These are phyloP conservation scores for Geosmithia morbida DNA, from an alignment of 2,329 filamentous ascomycete species.

Conservation along the genomic window DNA sequence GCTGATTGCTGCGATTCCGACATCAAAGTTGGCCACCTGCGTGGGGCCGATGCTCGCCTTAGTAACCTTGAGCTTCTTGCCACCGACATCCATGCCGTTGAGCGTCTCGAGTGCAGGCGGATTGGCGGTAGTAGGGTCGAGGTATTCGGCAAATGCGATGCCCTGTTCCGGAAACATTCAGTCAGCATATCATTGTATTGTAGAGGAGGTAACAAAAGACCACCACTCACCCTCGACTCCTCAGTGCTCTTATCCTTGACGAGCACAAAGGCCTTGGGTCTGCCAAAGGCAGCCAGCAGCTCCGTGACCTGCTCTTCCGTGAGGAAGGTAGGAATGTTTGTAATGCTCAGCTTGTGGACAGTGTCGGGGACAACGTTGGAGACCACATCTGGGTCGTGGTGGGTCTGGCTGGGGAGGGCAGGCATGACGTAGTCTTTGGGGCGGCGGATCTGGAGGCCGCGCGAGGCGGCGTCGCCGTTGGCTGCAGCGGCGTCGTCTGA, in stretches of 20 bases:
- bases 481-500: conserved; percentile 39
- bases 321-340: conserved; percentile 78
- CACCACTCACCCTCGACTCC: conserved; percentile 61
- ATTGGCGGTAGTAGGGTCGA: conserved; percentile 55
- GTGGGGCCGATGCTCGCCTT: conserved; percentile 87
- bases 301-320: conserved; percentile 86
- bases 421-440: conserved; percentile 98
- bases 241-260: conserved; percentile 78
- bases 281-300: conserved; percentile 79
- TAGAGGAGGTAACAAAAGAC: neutral
- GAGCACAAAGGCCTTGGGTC: conserved; percentile 80
- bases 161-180: conserved; percentile 42
- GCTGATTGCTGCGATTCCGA: conserved; percentile 95
- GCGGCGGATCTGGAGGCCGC: conserved; percentile 57
- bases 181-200: neutral
- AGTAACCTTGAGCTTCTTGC: conserved; percentile 69
- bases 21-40: conserved; percentile 84
- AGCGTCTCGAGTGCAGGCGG: conserved; percentile 80
- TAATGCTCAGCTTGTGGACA: conserved; percentile 86
- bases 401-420: conserved; percentile 55
- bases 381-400: conserved; percentile 62
- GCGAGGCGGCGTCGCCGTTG: conserved; percentile 21
- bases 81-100: conserved; percentile 86
- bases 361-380: conserved; percentile 78
- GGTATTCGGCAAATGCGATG: conserved; percentile 93